A percentile compares a stretch with the other conserved stretches of the same genome.
Evolutionary conservation across 108 stramenopile species (phyloP).

Genomic region (Cyclostephanos invisitatus): DNA sequence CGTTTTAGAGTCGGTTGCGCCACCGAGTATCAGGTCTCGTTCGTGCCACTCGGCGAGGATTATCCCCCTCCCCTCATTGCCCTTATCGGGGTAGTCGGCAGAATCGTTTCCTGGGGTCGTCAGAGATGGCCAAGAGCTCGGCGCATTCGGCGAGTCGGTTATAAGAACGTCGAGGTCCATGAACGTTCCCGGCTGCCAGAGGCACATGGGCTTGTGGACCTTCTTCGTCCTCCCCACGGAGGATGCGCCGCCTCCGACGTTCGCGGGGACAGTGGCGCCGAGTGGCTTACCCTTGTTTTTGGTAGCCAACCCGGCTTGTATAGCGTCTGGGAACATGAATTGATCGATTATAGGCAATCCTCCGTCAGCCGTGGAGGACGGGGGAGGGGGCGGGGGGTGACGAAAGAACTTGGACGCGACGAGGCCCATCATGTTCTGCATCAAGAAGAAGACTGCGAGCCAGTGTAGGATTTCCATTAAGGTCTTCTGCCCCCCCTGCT

Average conservation of each 20-base stretch:
- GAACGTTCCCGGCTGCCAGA: conserved; percentile 45
- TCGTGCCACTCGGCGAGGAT: conserved; percentile 39
- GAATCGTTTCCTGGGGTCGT: background rate
- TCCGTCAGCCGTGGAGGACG: background rate
- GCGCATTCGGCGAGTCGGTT: conserved; percentile 35
- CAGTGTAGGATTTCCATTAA: conserved; percentile 19
- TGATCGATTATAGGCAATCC: background rate
- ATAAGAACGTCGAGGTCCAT: conserved; percentile 51
- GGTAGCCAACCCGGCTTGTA: background rate
- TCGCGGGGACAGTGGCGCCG: conserved; percentile 1
- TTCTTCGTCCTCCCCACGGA: background rate
- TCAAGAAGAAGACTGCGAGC: conserved; percentile 26
- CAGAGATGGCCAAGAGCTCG: conserved; percentile 31
- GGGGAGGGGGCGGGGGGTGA: background rate
- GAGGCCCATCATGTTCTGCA: conserved; percentile 23
- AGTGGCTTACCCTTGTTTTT: conserved; percentile 7
- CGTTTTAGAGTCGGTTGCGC: background rate
- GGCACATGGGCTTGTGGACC: conserved; percentile 28
- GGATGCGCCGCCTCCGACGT: background rate
- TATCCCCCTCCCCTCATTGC: conserved; percentile 2
- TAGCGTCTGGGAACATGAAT: background rate
- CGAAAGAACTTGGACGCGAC: conserved; percentile 15
- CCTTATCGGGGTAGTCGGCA: background rate
- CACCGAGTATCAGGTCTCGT: conserved; percentile 31
- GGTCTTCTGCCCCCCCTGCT: background rate